phyloP scores from a whole-genome alignment of 129 eudicot species.

The Saposhnikovia divaricata region DNA sequence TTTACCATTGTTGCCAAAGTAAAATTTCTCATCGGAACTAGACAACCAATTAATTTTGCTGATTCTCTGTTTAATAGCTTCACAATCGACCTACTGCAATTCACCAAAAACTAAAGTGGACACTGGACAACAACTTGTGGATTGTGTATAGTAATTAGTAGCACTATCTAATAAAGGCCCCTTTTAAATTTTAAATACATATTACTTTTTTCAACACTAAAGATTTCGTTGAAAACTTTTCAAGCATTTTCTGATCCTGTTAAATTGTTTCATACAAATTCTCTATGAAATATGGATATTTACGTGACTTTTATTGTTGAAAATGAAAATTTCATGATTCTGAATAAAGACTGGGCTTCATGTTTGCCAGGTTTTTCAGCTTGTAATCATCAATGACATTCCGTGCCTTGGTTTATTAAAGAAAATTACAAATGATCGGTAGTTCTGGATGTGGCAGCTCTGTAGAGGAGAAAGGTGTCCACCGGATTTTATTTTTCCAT shows the following conservation, averaged over 20 bases:
- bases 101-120: too few species aligned
- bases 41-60: too few species aligned
- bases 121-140: too few species aligned
- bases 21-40: too few species aligned
- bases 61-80: too few species aligned
- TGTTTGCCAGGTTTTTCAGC: not conserved
- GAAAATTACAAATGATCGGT: not conserved
- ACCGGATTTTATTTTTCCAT: not conserved
- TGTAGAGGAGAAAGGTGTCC: not conserved
- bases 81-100: too few species aligned
- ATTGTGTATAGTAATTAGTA: too few species aligned
- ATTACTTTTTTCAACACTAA: too few species aligned
- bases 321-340: not conserved
- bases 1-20: too few species aligned
- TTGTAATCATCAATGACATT: not conserved
- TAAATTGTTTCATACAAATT: not conserved
- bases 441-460: not conserved
- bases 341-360: not conserved
- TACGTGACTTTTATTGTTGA: not conserved
- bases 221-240: too few species aligned
- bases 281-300: not conserved
- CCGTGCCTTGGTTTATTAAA: not conserved
- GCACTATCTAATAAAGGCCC: too few species aligned
- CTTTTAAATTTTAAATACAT: too few species aligned
- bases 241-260: not conserved